Conservation (phyloP, 164 flowering plant genomes). For the Nelumbo lutea region DNA sequence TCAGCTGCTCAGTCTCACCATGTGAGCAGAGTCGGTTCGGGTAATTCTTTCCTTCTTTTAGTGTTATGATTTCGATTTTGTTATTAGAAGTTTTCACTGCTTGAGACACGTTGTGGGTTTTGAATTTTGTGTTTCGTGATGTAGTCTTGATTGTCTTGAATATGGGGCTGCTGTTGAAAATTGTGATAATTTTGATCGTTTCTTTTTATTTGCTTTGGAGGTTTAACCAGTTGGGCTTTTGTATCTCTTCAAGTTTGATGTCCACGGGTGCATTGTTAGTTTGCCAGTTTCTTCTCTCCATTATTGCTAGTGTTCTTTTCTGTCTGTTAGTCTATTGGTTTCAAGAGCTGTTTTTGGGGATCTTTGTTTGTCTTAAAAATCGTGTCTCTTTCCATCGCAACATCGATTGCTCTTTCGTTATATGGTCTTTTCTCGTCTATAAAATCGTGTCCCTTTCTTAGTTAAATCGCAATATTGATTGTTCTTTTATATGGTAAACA, state of each 20-base stretch:
- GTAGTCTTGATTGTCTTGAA: slow-evolving; percentile 2
- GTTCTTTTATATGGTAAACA: too few species aligned
- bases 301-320: background rate
- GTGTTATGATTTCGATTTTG: background rate
- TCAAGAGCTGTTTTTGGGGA: background rate
- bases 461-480: too few species aligned
- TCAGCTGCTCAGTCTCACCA: slow-evolving; percentile 47
- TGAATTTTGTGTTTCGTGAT: slow-evolving; percentile 14
- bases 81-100: background rate
- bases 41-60: slow-evolving; percentile 15
- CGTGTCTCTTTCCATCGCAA: background rate
- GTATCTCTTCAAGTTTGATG: background rate
- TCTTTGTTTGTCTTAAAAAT: background rate
- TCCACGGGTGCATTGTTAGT: slow-evolving; percentile 5
- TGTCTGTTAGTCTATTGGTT: background rate
- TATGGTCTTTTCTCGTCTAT: too few species aligned
- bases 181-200: slow-evolving; percentile 19
- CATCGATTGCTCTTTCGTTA: background rate
- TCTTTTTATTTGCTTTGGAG: slow-evolving; percentile 7
- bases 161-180: slow-evolving; percentile 10
- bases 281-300: background rate
- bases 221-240: slow-evolving; percentile 10
- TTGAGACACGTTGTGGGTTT: background rate
- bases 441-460: too few species aligned
- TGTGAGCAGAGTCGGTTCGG: slow-evolving; percentile 40